Base-by-base conservation (phyloP, 331 rosid species). In the Spiraea crenata region DNA sequence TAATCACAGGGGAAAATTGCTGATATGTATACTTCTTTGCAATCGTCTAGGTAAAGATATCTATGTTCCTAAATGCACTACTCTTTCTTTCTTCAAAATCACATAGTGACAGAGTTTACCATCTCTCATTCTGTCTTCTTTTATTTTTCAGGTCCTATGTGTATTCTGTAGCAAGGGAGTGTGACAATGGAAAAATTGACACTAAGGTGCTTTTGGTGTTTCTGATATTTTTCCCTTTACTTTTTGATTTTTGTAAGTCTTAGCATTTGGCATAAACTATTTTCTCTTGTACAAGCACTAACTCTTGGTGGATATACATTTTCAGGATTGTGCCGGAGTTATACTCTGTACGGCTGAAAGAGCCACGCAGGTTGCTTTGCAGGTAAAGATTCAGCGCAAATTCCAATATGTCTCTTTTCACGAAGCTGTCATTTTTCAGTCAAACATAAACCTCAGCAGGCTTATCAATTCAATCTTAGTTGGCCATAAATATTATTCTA, bases 291-390 rank as follows among this genome's bases (percentile, higher is more conserved):
- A 45, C 19, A 49, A 17, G 34, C 71, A 69, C 8, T 57, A 57
- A 65, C 44, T 51, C 38, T 4, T 61, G 46, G 46, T 52, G 38
- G 41, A 58, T 69, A 60, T 37, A 38, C 47, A 67, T 57, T 74
- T 85, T 66, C 87, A 93, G 99, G 99, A 93, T 83, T 93, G 97
- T 72, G 97, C 99, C 61, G 99, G 99, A 74, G 97, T 80, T 54
- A 91, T 93, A 80, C 91, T 89, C 57, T 82, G 82, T 63, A 88
- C 97, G 16, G 95, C 95, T 46, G 99, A 93, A 77, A 84, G 95
- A 91, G 99, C 99, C 69, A 93, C 97, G 4, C 96, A 93, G 64
- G 90, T 89, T 52, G 96, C 99, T 52, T 85, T 92, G 80, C 96
- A 92, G 98, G 98, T 92, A 73, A 60, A 35, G 17, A 67, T 17